phyloP scores from a whole-genome alignment of 805 yeast genomes.

The Saturnispora saitoi region DNA sequence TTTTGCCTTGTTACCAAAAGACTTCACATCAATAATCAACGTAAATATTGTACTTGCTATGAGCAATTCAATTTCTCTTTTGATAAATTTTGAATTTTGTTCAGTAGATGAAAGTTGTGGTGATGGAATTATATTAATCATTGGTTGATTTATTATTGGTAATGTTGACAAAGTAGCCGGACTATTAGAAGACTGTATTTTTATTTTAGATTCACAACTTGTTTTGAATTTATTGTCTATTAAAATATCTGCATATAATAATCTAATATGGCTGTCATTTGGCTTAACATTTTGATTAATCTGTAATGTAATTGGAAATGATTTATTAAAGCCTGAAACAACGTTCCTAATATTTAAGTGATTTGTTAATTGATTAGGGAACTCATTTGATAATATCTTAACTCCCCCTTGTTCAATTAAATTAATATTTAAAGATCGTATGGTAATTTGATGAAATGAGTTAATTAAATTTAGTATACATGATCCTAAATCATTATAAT shows the following conservation, averaged over 20 bases:
- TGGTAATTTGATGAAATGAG: conserved; percentile 15
- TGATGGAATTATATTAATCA: conserved; percentile 15
- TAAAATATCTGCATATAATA: neutral
- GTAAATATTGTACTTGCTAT: conserved; percentile 20
- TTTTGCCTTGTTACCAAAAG: conserved; percentile 13
- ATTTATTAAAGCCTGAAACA: conserved; percentile 17
- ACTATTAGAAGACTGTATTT: neutral
- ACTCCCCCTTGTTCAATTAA: conserved; percentile 17
- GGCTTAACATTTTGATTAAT: neutral
- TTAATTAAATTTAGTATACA: neutral
- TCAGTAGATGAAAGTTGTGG: conserved; percentile 23
- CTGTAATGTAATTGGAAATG: conserved; percentile 18
- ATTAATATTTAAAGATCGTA: conserved; percentile 13
- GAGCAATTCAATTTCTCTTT: conserved; percentile 30
- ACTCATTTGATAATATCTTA: conserved; percentile 3
- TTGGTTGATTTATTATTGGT: neutral
- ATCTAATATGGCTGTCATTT: neutral
- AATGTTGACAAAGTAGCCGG: neutral
- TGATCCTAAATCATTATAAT: neutral
- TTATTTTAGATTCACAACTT: neutral
- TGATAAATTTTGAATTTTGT: conserved; percentile 29
- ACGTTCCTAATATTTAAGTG: conserved; percentile 15
- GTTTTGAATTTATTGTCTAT: neutral
- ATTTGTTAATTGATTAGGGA: neutral
- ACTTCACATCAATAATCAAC: conserved; percentile 12